Base-by-base conservation (phyloP, 2,329 filamentous ascomycete genomes). In the Cladosporium austrohemisphaericum region DNA sequence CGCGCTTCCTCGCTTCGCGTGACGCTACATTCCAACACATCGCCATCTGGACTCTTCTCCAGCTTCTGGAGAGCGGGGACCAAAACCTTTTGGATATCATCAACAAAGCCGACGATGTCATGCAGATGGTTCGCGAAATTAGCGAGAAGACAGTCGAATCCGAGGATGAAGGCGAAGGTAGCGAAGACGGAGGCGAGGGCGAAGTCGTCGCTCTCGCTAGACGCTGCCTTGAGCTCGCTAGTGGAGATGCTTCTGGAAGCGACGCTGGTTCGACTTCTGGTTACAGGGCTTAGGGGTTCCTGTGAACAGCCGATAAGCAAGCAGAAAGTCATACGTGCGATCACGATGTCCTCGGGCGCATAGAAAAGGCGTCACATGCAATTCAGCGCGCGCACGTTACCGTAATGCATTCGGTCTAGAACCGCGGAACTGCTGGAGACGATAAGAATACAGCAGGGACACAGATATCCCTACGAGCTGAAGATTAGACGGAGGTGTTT, bases 11-110 rank as follows among this genome's bases (percentile, higher is more conserved):
- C 14, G 88, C 87, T 36, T 96, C 90, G 56, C 92, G 91, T 32
- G 93, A 98, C 65, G 84, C 93, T 1, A 98, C 93, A 0, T 98
- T 98, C 76, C 93, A 98, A 70, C 93, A 98, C 67, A 98, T 98
- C 64, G 93, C 93, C 43, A 95, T 97, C 55, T 98, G 93, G 93
- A 98, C 93, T 1, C 73, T 98, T 40, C 79, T 98, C 3, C 93
- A 98, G 66, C 79, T 98, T 4, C 84, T 98, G 43, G 93, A 98
- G 70, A 96, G 92, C 0, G 91, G 95, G 66, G 92, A 98, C 65
- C 84, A 87, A 70, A 85, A 83, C 49, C 76, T 98, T n/a, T 86
- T 96, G 55, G 84, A 84, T 41, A 82, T 89, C 41, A 96, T 98
- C 59, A 84, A 88, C 60, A 87, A 92, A 64, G 91, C 90, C 1